A percentile compares a stretch with the other conserved stretches of the same genome.
These are phyloP conservation scores for Parsonsia alboflavescens DNA, from an alignment of 257 asterid genomes.

Conservation along the genomic window DNA sequence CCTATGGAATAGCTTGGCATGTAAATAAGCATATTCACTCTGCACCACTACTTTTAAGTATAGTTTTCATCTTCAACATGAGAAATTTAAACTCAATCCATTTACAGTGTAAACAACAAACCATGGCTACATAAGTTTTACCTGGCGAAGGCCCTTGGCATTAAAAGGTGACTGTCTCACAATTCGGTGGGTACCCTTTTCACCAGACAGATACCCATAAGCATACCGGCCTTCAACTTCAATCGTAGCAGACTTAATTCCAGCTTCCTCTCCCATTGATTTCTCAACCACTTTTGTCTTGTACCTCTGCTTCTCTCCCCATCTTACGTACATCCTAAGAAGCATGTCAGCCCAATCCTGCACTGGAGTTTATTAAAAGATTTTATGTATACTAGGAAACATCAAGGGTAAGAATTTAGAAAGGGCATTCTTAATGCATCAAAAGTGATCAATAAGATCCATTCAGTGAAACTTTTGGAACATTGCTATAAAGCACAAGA, in stretches of 20 bases:
- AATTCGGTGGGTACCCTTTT: slow-evolving; percentile 95
- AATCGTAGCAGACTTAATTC: slow-evolving; percentile 83
- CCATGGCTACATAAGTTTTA: slow-evolving; percentile 13
- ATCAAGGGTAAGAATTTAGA: background rate
- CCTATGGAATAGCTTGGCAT: too few relatives aligned
- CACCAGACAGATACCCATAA: slow-evolving; percentile 90
- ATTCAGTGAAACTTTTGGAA: background rate
- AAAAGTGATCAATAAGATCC: background rate
- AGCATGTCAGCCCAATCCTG: slow-evolving; percentile 99
- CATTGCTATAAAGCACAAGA: background rate
- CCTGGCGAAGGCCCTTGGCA: slow-evolving; percentile 97
- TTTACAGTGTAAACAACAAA: slow-evolving; percentile 4
- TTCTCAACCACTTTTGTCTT: slow-evolving; percentile 84
- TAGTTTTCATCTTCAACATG: background rate
- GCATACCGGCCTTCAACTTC: slow-evolving; percentile 91
- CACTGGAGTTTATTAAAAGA: slow-evolving; percentile 73
- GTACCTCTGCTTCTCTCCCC: slow-evolving; percentile 91
- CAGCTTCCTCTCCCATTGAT: slow-evolving; percentile 95
- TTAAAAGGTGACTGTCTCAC: slow-evolving; percentile 97
- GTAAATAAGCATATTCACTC: too few relatives aligned
- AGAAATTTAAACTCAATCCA: background rate
- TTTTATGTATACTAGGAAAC: slow-evolving; percentile 29
- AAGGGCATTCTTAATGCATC: background rate
- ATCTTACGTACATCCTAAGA: slow-evolving; percentile 93
- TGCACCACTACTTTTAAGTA: too few relatives aligned